Conservation (phyloP, 495 filamentous ascomycete genomes). For the Aspergillus mulundensis region DNA sequence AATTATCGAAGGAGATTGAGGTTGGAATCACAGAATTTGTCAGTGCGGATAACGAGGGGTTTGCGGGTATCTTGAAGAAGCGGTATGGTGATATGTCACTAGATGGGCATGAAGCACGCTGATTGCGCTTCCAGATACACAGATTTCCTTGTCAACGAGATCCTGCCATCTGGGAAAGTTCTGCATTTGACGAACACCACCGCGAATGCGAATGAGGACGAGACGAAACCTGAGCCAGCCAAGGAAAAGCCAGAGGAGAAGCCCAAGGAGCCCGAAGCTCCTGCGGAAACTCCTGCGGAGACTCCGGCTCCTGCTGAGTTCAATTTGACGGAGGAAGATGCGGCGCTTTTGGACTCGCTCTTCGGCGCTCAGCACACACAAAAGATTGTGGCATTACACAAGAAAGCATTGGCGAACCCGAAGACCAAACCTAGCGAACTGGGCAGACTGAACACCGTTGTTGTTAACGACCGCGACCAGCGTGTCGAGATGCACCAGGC, state of each 20-base stretch:
- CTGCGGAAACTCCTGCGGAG: constrained; percentile 11
- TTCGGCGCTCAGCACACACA: constrained; percentile 40
- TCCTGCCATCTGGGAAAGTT: constrained; percentile 71
- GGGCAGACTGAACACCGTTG: constrained; percentile 34
- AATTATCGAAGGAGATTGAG: constrained; percentile 41
- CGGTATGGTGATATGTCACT: constrained; percentile 34
- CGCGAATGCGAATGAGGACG: constrained; percentile 12
- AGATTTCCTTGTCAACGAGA: constrained; percentile 94
- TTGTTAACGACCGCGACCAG: constrained; percentile 53
- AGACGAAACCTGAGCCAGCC: constrained; percentile 8
- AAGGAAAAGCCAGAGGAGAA: constrained; percentile 6
- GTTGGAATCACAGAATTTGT: constrained; percentile 58
- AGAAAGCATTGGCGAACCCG: constrained; percentile 39
- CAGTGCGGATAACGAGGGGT: constrained; percentile 44
- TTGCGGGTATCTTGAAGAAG: constrained; percentile 55
- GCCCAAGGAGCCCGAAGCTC: constrained; percentile 5
- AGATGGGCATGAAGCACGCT: neutral
- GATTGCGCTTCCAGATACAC: constrained; percentile 62
- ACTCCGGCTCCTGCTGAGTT: constrained; percentile 21
- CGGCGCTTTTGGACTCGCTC: constrained; percentile 37
- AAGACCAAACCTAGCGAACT: constrained; percentile 39
- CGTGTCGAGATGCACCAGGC: constrained; percentile 62
- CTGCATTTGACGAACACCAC: constrained; percentile 61
- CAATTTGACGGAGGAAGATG: constrained; percentile 46
- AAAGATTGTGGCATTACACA: constrained; percentile 40